Base-by-base conservation (phyloP, 73 alveolate species). In the Paramecium bursaria region DNA sequence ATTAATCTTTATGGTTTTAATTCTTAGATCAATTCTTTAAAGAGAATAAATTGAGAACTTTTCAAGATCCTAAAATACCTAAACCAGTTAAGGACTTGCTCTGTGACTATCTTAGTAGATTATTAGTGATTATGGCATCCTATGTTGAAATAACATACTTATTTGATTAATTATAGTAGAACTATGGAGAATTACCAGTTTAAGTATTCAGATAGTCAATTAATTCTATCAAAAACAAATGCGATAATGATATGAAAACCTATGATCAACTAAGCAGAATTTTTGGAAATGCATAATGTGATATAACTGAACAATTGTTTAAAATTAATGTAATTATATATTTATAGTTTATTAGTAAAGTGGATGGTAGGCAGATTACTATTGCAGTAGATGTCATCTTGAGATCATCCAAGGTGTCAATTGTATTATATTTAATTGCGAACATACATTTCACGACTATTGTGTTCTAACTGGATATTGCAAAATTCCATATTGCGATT, bases 21-120 rank as follows among this genome's bases (percentile, higher is more conserved):
- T 67, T 35, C 44, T 42, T 67, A 0, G 48, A 67, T 39, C 4
- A 14, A 42, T 67, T 25, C 17, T 17, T 67, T 30, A 67, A 67
- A 6, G n/a, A 67, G 44, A 31, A 67, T 67, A 67, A 67, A 67
- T 39, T 67, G 22, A 67, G 82, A 67, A 67, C 53, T 25, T 67
- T 67, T 42, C 19, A 21, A n/a, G 17, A 19, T 19, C 60, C 82
- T 21, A 31, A 67, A 15, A 67, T 67, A 13, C 82, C 82, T 35
- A 21, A 67, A 39, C 19, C 27, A 4, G 55, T 67, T 7, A 67
- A 67, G 27, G 27, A 17, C 21, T 35, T 42, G 22, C 27, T 67
- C 22, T 39, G 82, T 21, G 15, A 31, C 11, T 67, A 19, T 42
- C 21, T 67, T 21, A 67, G 82, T 42, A 35, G 44, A 33, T 67